Percentiles rank a stretch among this genome's conserved stretches.
Evolutionary conservation across 169 alveolate genomes (phyloP).

Genomic region (Eimeria brunetti): DNA sequence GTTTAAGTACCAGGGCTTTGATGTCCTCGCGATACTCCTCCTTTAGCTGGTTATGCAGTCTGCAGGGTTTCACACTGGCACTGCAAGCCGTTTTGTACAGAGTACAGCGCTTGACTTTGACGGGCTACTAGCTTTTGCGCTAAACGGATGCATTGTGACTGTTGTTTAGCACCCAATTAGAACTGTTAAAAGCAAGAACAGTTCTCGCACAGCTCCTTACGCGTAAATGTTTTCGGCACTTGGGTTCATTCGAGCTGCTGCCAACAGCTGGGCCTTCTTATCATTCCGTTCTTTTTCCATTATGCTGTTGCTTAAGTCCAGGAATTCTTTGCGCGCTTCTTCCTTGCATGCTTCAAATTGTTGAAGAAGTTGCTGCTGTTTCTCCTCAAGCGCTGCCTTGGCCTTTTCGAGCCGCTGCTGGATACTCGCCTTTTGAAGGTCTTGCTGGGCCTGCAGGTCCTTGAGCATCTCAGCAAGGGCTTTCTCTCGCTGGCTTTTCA

Average conservation of each 20-base stretch:
- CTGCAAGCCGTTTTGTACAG: neutral
- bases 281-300: constrained; percentile 23
- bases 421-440: constrained; percentile 27
- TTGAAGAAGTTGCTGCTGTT: constrained; percentile 36
- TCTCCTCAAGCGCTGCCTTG: constrained; percentile 22
- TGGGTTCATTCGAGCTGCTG: constrained; percentile 58
- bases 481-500: constrained; percentile 21
- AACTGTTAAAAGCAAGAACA: neutral
- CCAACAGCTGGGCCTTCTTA: constrained; percentile 50
- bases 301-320: constrained; percentile 32
- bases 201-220: neutral
- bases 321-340: constrained; percentile 28
- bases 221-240: constrained; percentile 45
- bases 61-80: neutral
- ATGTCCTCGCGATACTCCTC: constrained; percentile 41
- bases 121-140: neutral
- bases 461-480: constrained; percentile 61
- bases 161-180: neutral
- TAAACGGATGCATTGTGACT: neutral
- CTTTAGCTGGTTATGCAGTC: constrained; percentile 55
- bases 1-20: constrained; percentile 43
- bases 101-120: neutral
- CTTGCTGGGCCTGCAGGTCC: constrained; percentile 55
- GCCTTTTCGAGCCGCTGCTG: constrained; percentile 54
- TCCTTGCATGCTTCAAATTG: constrained; percentile 59